Evolutionary conservation across 78 protist genomes (phyloP).

Genomic region (Dictyostelium firmibasis): DNA sequence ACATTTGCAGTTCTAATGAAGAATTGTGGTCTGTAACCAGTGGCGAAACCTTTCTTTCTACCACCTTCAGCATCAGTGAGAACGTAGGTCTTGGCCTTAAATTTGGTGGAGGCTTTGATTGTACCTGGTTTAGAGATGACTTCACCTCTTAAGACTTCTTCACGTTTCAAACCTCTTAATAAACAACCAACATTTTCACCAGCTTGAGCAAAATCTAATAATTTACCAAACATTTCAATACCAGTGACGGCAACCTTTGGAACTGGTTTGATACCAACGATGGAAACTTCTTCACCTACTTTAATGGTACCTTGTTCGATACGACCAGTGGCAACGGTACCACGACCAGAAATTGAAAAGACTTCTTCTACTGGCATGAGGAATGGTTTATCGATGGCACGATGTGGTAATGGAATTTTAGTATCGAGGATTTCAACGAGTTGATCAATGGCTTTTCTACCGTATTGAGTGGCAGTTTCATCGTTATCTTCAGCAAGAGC

Average conservation of each 20-base stretch:
- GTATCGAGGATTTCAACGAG: slow-evolving; percentile 91
- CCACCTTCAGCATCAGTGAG: slow-evolving; percentile 97
- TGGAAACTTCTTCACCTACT: slow-evolving; percentile 92
- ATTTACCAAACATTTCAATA: slow-evolving; percentile 96
- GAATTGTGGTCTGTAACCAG: slow-evolving; percentile 93
- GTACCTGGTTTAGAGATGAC: slow-evolving; percentile 87
- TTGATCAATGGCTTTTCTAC: slow-evolving; percentile 80
- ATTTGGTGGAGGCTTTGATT: slow-evolving; percentile 83
- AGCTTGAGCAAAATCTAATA: slow-evolving; percentile 90
- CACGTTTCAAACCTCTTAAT: slow-evolving; percentile 93
- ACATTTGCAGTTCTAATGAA: slow-evolving; percentile 96
- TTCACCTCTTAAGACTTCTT: slow-evolving; percentile 87
- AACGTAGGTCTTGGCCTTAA: slow-evolving; percentile 95
- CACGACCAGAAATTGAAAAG: slow-evolving; percentile 96
- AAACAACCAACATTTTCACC: slow-evolving; percentile 98
- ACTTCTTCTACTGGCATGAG: slow-evolving; percentile 96
- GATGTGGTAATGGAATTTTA: slow-evolving; percentile 83
- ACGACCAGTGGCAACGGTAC: slow-evolving; percentile 97
- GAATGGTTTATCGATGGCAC: slow-evolving; percentile 94
- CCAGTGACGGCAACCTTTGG: slow-evolving; percentile 89
- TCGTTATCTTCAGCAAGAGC: slow-evolving; percentile 61
- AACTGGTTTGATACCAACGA: slow-evolving; percentile 84
- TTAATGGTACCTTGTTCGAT: slow-evolving; percentile 94
- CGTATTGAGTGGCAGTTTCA: slow-evolving; percentile 62
- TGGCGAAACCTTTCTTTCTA: slow-evolving; percentile 95